Conservation (phyloP, 1,139 yeast genomes). For the Geotrichum candidum region DNA sequence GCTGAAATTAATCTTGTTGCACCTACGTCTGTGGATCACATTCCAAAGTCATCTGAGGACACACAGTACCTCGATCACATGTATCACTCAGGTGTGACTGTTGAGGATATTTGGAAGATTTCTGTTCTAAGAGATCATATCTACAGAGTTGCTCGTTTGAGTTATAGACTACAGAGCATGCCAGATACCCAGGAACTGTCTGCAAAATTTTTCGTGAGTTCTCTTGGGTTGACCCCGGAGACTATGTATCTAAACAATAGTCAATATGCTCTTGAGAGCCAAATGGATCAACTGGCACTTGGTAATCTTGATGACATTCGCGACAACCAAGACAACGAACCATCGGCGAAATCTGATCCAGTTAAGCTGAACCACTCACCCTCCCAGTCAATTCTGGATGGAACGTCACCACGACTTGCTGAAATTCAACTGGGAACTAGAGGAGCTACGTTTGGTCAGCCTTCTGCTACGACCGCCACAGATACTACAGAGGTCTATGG, state of each 20-base stretch:
- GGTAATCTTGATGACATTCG: conserved; percentile 13
- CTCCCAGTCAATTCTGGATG: neutral
- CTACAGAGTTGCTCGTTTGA: conserved; percentile 47
- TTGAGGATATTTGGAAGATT: conserved; percentile 77
- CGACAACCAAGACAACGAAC: neutral
- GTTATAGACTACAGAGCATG: conserved; percentile 17
- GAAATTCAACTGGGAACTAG: conserved; percentile 8
- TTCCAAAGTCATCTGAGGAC: conserved; percentile 47
- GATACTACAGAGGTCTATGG: conserved; percentile 29
- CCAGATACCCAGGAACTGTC: conserved; percentile 2
- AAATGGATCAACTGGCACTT: conserved; percentile 1
- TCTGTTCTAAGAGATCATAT: conserved; percentile 64
- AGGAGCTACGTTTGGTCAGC: conserved; percentile 16
- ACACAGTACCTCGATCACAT: conserved; percentile 67
- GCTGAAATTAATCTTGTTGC: conserved; percentile 14
- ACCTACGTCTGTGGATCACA: conserved; percentile 15
- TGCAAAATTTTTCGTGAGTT: neutral
- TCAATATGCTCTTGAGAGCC: conserved; percentile 4
- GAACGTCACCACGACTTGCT: neutral
- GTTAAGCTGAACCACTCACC: neutral
- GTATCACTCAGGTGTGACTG: conserved; percentile 62
- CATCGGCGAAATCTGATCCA: neutral
- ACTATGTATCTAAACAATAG: conserved; percentile 1
- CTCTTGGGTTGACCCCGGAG: conserved; percentile 1
- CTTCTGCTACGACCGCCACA: conserved; percentile 24